Base-by-base conservation (phyloP, 441 rosid species). In the Cnidoscolus chayamansa region DNA sequence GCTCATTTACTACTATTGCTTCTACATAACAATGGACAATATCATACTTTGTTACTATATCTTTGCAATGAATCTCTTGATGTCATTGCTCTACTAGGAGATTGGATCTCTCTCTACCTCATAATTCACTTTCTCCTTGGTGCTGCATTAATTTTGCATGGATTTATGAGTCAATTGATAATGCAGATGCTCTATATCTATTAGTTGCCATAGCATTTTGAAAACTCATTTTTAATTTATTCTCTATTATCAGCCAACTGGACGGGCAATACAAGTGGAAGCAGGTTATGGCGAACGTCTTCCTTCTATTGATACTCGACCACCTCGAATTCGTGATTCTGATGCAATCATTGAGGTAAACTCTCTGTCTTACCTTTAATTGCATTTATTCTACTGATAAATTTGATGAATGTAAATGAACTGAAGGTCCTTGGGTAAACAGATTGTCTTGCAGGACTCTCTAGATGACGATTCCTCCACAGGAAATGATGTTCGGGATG, bases 181-280 rank as follows among this genome's bases (percentile, higher is more conserved):
- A 48, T 67, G 63, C 4, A 32, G 49, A 7, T 72, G 50, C 15
- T 54, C 15, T 63, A 47, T 37, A 68, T 73, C 54, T 16, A 17
- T 65, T 74, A 25, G 37, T 77, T 70, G 37, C 12, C 47, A 54
- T 74, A 35, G 71, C 40, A 37, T 57, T 56, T 31, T 32, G 45
- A 72, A 65, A 51, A 65, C 73, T 75, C 31, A 73, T 17, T 3
- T 49, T 66, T 50, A 69, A 40, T 71, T 71, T 57, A 11, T 73
- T 77, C 64, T 80, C 56, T 78, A 56, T 74, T 78, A 56, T 74
- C 85, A 95, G 99, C 99, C 99, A 71, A 86, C 96, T 66, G 99
- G 99, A 77, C 86, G 98, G 84, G 87, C 98, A 37, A 95, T 95
- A 82, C 99, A 91, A 79, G 99, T 95, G 70, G 99, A 91, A 82